Base-by-base conservation (phyloP, 441 rosid genomes). In the Rhodomyrtus psidioides region DNA sequence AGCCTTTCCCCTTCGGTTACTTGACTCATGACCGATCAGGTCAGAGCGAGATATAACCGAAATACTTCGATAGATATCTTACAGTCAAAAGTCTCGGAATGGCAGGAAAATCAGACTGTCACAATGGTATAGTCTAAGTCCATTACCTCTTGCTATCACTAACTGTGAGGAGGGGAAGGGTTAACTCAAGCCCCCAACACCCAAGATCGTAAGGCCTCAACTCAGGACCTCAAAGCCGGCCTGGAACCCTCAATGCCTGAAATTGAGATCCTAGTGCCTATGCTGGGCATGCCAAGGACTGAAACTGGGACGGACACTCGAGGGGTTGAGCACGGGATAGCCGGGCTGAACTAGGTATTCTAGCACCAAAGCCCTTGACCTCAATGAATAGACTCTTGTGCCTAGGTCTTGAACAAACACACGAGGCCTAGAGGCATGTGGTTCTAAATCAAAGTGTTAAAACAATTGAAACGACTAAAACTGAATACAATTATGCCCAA, bases 161-260 rank as follows among this genome's bases (percentile, higher is more conserved):
- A 5, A 60, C 70, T 14, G 21, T 15, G 39, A 0, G 19, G 34
- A 28, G 21, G 70, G 39, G 39, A 15, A 27, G 70, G 39, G 15
- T 59, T 30, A 59, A 59, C 34, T 27, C 39, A 10, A 28, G 1
- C 8, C 39, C 17, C 5, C 19, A 0, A 27, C 21, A 60, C 6
- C 34, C 10, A 1, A 60, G 21, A 60, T 0, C 70, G 12, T 0
- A 0, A 27, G 65, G 34, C 70, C 70, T 27, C 0, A 10, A 59
- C 39, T 27, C 1, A 0, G 15, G 70, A 15, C 39, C 70, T 59
- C 39, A 39, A 15, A 34, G 70, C 0, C 70, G 7, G 0, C 39
- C 39, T 0, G 28, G 21, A 0, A 3, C 27, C 21, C 21, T 19
- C 21, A 0, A 15, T 0, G 0, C 34, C 9, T 4, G 34, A 27